A percentile compares a stretch with the other conserved stretches of the same genome.
Conservation (phyloP, 306 rosid genomes). For the Malus fusca region DNA sequence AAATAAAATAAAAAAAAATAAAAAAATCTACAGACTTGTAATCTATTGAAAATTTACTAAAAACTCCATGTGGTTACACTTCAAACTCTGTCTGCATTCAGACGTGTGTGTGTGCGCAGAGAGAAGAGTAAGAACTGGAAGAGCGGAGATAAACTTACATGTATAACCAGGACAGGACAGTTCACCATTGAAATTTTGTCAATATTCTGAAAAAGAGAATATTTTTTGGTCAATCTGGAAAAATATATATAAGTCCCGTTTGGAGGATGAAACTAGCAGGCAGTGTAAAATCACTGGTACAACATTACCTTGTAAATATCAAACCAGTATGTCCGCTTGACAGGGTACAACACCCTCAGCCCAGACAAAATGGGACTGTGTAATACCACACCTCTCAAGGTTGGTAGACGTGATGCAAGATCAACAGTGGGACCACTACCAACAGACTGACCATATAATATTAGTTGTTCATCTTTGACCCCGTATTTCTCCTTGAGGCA, state of each 20-base stretch:
- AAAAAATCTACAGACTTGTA: neutral
- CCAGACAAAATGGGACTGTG: slow-evolving; percentile 94
- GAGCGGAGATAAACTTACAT: slow-evolving; percentile 48
- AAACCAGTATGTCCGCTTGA: slow-evolving; percentile 84
- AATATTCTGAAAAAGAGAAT: slow-evolving; percentile 56
- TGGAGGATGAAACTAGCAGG: slow-evolving; percentile 10
- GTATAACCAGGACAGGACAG: slow-evolving; percentile 81
- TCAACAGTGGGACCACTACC: slow-evolving; percentile 96
- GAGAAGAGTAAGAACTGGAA: neutral
- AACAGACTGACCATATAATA: slow-evolving; percentile 89
- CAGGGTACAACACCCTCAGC: slow-evolving; percentile 83
- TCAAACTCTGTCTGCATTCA: neutral
- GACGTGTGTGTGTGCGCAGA: neutral
- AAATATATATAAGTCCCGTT: neutral
- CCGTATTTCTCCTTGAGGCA: slow-evolving; percentile 82
- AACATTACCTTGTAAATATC: slow-evolving; percentile 77
- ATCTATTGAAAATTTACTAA: neutral
- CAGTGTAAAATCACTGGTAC: slow-evolving; percentile 4
- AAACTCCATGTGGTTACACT: neutral
- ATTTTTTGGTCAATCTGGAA: neutral
- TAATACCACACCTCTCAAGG: slow-evolving; percentile 74
- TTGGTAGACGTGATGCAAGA: slow-evolving; percentile 70
- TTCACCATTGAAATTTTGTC: slow-evolving; percentile 68
- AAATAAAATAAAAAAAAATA: too few species aligned
- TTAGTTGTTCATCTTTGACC: slow-evolving; percentile 74